Conservation (phyloP, 192 early-diverging fungal species). For the Borealophlyctis nickersoniae region DNA sequence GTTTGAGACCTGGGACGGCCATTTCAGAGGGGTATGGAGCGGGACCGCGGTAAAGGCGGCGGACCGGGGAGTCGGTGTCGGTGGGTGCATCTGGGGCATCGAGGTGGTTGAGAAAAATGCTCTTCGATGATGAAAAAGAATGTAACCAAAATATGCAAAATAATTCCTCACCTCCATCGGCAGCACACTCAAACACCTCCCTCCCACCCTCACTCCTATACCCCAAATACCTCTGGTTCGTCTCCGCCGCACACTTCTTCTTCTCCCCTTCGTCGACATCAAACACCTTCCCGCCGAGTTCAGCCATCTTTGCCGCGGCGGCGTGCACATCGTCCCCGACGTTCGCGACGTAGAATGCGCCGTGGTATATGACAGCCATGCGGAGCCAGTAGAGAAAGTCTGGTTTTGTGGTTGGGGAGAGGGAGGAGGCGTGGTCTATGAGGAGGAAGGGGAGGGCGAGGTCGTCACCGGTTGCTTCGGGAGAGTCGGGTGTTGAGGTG, state of each 20-base stretch:
- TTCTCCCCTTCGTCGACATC: conserved; percentile 4
- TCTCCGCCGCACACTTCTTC: not conserved
- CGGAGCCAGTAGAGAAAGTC: conserved; percentile 24
- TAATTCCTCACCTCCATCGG: no score
- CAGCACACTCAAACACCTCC: no score
- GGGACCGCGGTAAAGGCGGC: no score
- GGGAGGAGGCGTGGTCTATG: not conserved
- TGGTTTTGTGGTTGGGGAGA: conserved; percentile 7
- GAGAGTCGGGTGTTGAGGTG: no score
- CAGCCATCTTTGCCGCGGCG: conserved; percentile 2
- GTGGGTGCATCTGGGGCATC: no score
- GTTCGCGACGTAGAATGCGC: conserved; percentile 20
- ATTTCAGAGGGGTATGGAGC: not conserved
- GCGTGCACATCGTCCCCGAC: conserved; percentile 8
- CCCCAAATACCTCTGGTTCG: not conserved
- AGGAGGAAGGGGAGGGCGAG: not conserved
- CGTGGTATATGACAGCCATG: conserved; percentile 19
- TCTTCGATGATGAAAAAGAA: no score
- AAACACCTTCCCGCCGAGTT: not conserved
- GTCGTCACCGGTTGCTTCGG: no score
- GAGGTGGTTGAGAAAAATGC: no score
- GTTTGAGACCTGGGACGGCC: not conserved
- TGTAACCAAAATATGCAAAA: no score
- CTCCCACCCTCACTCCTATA: no score
- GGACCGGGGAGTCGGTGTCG: no score